Percentiles rank a stretch among this genome's conserved stretches.
phyloP scores from a whole-genome alignment of 306 rosid genomes.

The Trifolium dubium region DNA sequence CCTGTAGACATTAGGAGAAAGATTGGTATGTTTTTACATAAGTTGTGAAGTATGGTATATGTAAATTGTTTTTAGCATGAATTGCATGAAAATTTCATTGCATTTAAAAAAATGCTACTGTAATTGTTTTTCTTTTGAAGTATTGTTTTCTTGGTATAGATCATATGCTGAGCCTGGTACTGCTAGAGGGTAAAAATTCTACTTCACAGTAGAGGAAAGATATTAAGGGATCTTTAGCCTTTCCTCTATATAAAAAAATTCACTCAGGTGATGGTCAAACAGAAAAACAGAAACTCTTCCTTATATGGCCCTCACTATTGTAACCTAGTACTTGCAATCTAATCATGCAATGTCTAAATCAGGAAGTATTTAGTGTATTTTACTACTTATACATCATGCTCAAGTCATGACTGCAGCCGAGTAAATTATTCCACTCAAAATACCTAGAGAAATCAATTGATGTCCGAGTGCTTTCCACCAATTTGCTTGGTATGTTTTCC shows the following conservation, averaged over 20 bases:
- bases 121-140: slow-evolving; percentile 29
- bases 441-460: slow-evolving; percentile 75
- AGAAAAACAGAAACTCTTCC: slow-evolving; percentile 21
- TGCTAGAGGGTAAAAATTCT: slow-evolving; percentile 9
- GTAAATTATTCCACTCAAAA: slow-evolving; percentile 32
- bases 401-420: slow-evolving; percentile 26
- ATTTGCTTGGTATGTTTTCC: slow-evolving; percentile 71
- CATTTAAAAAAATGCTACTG: slow-evolving; percentile 23
- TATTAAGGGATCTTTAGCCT: slow-evolving; percentile 17
- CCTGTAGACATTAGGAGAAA: slow-evolving; percentile 57
- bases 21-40: not conserved
- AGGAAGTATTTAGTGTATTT: not conserved
- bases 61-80: slow-evolving; percentile 25
- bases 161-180: slow-evolving; percentile 1
- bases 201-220: slow-evolving; percentile 16
- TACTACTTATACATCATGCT: slow-evolving; percentile 19
- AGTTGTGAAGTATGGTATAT: slow-evolving; percentile 18
- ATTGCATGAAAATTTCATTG: slow-evolving; percentile 25
- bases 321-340: slow-evolving; percentile 3
- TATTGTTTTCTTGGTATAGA: slow-evolving; percentile 5
- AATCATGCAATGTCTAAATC: slow-evolving; percentile 1
- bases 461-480: slow-evolving; percentile 95
- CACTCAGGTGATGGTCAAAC: slow-evolving; percentile 12
- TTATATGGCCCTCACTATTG: slow-evolving; percentile 11
- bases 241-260: slow-evolving; percentile 26